Evolutionary conservation across 2,329 filamentous ascomycete species (phyloP).

Genomic region (Fusarium nodosum): DNA sequence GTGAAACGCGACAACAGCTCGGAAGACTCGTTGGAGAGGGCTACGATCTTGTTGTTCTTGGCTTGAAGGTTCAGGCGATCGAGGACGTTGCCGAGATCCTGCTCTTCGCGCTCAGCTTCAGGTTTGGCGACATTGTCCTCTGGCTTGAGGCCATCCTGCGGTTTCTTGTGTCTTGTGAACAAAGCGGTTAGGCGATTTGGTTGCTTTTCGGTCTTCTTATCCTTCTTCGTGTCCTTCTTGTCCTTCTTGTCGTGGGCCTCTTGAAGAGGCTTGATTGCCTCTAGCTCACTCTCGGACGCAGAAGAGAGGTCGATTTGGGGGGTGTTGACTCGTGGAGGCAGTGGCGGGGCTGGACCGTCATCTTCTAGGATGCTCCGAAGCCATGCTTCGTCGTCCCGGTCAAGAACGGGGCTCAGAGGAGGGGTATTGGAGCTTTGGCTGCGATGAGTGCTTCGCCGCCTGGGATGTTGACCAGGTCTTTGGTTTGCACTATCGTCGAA

Average conservation of each 20-base stretch:
- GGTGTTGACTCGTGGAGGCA: slow-evolving; percentile 67
- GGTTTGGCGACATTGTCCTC: slow-evolving; percentile 58
- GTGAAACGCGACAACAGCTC: slow-evolving; percentile 88
- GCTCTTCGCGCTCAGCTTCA: slow-evolving; percentile 65
- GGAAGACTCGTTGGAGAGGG: slow-evolving; percentile 85
- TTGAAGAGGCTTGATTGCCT: slow-evolving; percentile 49
- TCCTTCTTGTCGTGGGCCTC: slow-evolving; percentile 52
- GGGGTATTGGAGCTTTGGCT: slow-evolving; percentile 49
- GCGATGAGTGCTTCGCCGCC: slow-evolving; percentile 37
- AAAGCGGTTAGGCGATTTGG: slow-evolving; percentile 55
- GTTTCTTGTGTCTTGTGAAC: slow-evolving; percentile 58
- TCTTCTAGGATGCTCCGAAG: slow-evolving; percentile 66
- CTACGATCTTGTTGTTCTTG: slow-evolving; percentile 87
- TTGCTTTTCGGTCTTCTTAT: slow-evolving; percentile 54
- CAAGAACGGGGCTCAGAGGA: slow-evolving; percentile 62
- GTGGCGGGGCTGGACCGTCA: slow-evolving; percentile 63
- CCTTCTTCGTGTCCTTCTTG: slow-evolving; percentile 49
- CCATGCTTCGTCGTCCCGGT: slow-evolving; percentile 70
- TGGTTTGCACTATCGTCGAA: slow-evolving; percentile 33
- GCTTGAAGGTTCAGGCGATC: slow-evolving; percentile 87
- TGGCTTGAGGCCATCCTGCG: slow-evolving; percentile 54
- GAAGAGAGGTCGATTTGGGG: slow-evolving; percentile 60
- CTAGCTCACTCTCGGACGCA: slow-evolving; percentile 41
- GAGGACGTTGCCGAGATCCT: slow-evolving; percentile 84
- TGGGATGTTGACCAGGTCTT: slow-evolving; percentile 25